Conservation (phyloP, 768 basidiomycete genomes). For the Myochromella boudieri region DNA sequence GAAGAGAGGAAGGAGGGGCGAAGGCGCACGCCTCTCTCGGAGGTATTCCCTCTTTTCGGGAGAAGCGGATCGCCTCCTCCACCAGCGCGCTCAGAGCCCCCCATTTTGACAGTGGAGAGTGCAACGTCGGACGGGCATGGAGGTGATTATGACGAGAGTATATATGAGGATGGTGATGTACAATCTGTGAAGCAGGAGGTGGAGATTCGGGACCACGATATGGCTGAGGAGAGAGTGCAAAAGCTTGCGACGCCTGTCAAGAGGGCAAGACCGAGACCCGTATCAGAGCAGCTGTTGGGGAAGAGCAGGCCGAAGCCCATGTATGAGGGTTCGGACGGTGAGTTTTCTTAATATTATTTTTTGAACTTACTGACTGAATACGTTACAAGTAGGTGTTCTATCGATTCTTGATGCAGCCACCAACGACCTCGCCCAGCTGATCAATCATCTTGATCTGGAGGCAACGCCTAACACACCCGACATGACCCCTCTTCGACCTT, state of each 20-base stretch:
- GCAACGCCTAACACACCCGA: conserved; percentile 67
- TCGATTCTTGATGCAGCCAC: conserved; percentile 80
- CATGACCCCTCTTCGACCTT: conserved; percentile 41
- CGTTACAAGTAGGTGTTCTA: conserved; percentile 45
- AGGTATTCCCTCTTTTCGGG: conserved; percentile 61
- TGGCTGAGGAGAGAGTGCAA: conserved; percentile 14
- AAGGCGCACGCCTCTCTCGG: conserved; percentile 51
- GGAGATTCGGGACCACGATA: no score
- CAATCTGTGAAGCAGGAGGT: conserved; percentile 16
- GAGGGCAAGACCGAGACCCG: conserved; percentile 51
- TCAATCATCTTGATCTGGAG: conserved; percentile 79
- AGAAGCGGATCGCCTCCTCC: conserved; percentile 3
- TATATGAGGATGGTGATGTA: no score
- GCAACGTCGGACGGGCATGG: conserved; percentile 55
- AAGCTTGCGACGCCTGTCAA: conserved; percentile 40
- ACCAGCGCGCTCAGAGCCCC: not conserved
- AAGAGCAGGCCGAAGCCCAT: conserved; percentile 48
- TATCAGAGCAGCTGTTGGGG: conserved; percentile 63
- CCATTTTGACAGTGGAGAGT: conserved; percentile 47
- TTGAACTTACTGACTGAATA: conserved; percentile 8
- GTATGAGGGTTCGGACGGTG: conserved; percentile 56
- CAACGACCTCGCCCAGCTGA: conserved; percentile 73
- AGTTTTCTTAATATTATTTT: conserved; percentile 13
- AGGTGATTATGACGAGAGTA: conserved; percentile 20
- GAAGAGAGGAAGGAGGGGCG: conserved; percentile 52